Evolutionary conservation across 352 stramenopile species (phyloP), one percentile per base, ranked within the genome.

Genomic region (Pilasporangium apinafurcum): DNA sequence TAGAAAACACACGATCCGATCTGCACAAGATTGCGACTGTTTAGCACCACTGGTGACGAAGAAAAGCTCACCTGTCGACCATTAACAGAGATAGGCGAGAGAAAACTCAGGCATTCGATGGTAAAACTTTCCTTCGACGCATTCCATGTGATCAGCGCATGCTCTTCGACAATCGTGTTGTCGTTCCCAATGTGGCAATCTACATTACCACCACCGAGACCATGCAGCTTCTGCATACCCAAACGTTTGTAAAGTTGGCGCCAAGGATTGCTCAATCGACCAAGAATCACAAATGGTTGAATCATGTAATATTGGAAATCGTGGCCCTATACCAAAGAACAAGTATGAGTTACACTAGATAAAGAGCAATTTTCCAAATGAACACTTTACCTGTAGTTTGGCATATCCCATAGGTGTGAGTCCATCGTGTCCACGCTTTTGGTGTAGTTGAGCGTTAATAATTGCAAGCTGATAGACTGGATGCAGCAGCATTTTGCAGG

Each of bases 101-200:
- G 56, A 13, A 65, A 44, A 32, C 68, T 89, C 37, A 94, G 37
- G 35, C 79, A 90, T 44, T 84, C 62, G 39, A 92, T 74, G 33
- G 67, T 72, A 42, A 91, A 94, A 32, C 46, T 62, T 17, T 59
- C 48, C 7, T 37, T 33, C 7, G 28, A 29, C 17, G 59, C 51
- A 21, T 86, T 61, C 82, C 82, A 92, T 8, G 59, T 58, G 34
- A 94, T 89, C 21, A 86, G 44, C 25, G 75, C 82, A 32, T 94
- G 79, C 27, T 59, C 37, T 10, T 56, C 51, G 2, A 48, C 62
- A 43, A 94, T 87, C 51, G 56, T 72, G 6, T 48, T 48, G 33
- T 92, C 68, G 36, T 86, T 64, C 18, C 77, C 82, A 17, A 94
- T 25, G 33, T 94, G 82, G 41, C 82, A 94, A 40, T 86, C 72